Percentiles rank a stretch among this genome's conserved stretches.
Conservation (phyloP, 2,329 filamentous ascomycete species). For the Blastomyces gilchristii region DNA sequence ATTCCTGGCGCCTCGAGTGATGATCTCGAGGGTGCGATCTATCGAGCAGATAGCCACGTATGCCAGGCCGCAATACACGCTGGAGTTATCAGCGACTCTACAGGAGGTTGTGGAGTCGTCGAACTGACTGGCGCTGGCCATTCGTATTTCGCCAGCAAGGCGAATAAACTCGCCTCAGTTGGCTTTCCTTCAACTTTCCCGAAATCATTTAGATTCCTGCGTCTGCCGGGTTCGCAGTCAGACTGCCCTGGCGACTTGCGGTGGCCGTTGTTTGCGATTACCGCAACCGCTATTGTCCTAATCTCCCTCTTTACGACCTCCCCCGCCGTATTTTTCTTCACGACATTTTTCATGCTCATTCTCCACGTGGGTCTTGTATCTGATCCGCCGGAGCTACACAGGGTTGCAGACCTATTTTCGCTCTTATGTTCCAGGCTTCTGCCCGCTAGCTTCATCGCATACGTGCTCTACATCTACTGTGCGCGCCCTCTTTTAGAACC, state of each 20-base stretch:
- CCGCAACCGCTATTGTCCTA: conserved; percentile 64
- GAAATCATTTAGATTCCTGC: conserved; percentile 67
- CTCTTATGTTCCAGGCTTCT: conserved; percentile 70
- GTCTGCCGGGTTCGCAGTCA: conserved; percentile 41
- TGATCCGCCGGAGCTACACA: conserved; percentile 63
- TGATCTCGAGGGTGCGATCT: conserved; percentile 43
- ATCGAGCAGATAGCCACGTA: conserved; percentile 82
- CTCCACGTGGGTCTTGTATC: conserved; percentile 84
- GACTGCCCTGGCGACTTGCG: conserved; percentile 66
- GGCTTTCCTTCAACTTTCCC: conserved; percentile 84
- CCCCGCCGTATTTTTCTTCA: conserved; percentile 73
- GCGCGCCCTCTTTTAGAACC: conserved; percentile 60
- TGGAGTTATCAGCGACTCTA: conserved; percentile 59
- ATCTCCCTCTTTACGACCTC: conserved; percentile 74
- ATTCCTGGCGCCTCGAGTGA: conserved; percentile 23
- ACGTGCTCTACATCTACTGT: conserved; percentile 78
- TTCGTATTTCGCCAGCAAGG: conserved; percentile 52
- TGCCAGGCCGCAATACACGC: conserved; percentile 78
- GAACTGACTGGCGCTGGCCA: conserved; percentile 58
- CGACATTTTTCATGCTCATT: conserved; percentile 70
- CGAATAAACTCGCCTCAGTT: conserved; percentile 66
- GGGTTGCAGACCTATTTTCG: conserved; percentile 63
- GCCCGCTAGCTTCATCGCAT: conserved; percentile 76
- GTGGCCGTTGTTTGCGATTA: conserved; percentile 76
- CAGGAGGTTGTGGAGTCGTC: conserved; percentile 75